Evolutionary conservation across 2,329 filamentous ascomycete species (phyloP).

Genomic region (Coniochaeta prunicola): DNA sequence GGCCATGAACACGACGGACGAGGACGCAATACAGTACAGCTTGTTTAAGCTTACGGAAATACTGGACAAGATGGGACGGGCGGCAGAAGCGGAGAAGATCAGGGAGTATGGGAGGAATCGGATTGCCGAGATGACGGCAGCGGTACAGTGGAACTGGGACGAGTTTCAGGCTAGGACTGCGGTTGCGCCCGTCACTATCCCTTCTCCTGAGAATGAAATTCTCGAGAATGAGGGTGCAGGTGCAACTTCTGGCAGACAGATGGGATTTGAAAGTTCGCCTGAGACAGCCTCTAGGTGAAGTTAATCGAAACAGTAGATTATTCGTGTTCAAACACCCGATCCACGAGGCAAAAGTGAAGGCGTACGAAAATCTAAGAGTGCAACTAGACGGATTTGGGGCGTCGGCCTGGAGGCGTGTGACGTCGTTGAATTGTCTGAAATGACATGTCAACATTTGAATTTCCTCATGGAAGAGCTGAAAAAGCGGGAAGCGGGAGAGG

Average conservation of each 20-base stretch:
- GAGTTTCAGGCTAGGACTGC: constrained; percentile 3
- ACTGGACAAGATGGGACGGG: constrained; percentile 1
- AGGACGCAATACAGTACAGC: constrained; percentile 3
- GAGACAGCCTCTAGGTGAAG: neutral
- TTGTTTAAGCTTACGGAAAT: constrained; percentile 1
- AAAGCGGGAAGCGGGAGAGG: neutral
- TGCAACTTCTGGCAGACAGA: neutral
- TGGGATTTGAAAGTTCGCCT: neutral
- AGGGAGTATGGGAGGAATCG: constrained; percentile 2
- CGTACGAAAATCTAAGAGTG: neutral
- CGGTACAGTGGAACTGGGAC: constrained; percentile 6
- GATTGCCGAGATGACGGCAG: neutral
- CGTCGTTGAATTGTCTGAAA: neutral
- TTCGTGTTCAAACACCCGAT: too few species aligned
- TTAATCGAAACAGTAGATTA: too few species aligned
- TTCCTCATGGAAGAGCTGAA: neutral
- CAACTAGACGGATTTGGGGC: too few species aligned
- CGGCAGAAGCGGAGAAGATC: constrained; percentile 3
- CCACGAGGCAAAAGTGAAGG: neutral
- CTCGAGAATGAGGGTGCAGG: neutral
- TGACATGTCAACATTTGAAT: neutral
- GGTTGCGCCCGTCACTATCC: constrained; percentile 2
- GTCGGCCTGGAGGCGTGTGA: too few species aligned
- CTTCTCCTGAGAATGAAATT: constrained; percentile 1
- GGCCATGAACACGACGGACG: neutral